These are phyloP conservation scores for Cadophora sp. DNA, from an alignment of 2,329 filamentous ascomycete genomes.

Conservation along the genomic window DNA sequence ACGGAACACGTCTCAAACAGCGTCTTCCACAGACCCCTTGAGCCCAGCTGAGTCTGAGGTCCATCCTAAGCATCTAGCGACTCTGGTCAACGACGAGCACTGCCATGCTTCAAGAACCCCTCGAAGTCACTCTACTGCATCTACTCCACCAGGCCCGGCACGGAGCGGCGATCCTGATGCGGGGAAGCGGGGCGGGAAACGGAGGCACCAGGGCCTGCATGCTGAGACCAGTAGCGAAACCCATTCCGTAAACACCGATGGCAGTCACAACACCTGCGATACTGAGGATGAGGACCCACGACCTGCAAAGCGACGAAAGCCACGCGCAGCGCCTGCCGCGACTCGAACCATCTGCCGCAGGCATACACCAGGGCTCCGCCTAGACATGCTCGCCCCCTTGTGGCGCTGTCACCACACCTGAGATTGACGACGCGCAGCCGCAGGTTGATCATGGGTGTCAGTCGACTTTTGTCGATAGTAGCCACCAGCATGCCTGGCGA, in stretches of 20 bases:
- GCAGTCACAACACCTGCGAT: constrained; percentile 22
- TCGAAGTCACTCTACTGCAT: constrained; percentile 17
- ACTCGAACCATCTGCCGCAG: background rate
- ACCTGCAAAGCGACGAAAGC: constrained; percentile 32
- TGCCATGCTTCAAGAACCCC: background rate
- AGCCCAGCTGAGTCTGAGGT: constrained; percentile 30
- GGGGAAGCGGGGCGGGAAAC: constrained; percentile 16
- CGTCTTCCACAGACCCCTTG: constrained; percentile 29
- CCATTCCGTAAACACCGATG: constrained; percentile 18
- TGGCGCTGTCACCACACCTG: background rate
- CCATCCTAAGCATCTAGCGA: constrained; percentile 27
- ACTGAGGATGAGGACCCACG: constrained; percentile 25
- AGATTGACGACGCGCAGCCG: constrained; percentile 41
- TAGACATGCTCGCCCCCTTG: background rate
- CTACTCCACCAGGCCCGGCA: constrained; percentile 16
- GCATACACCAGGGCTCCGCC: background rate
- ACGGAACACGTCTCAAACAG: constrained; percentile 30
- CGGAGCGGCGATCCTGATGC: constrained; percentile 3
- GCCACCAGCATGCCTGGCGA: background rate
- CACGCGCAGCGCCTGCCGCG: constrained; percentile 15
- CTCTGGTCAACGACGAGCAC: constrained; percentile 27
- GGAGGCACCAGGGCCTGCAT: constrained; percentile 24
- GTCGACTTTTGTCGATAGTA: background rate
- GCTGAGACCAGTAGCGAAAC: constrained; percentile 24
- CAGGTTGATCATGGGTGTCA: background rate